These are phyloP conservation scores for Cystobasidium tubakii DNA, from an alignment of 768 basidiomycete genomes.

Conservation along the genomic window DNA sequence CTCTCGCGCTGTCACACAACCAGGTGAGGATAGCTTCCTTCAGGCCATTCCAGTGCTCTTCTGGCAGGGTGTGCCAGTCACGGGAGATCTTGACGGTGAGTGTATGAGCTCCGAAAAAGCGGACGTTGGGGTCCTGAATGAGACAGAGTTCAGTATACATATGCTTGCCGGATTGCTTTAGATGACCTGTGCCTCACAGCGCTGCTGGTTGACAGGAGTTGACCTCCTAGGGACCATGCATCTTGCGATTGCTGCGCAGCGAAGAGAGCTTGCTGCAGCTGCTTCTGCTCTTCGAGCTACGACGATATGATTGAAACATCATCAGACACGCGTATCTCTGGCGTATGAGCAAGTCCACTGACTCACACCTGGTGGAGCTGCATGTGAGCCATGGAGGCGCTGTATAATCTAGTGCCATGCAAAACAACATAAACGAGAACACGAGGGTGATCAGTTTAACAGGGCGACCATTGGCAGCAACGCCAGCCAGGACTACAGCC, in stretches of 20 bases:
- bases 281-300: slow-evolving; percentile 30
- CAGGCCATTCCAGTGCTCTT: slow-evolving; percentile 10
- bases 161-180: neutral
- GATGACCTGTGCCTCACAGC: neutral
- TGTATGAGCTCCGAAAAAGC: slow-evolving; percentile 38
- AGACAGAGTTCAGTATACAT: neutral
- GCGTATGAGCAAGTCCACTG: too few species aligned
- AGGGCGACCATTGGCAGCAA: neutral
- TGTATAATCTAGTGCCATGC: neutral
- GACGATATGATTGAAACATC: too few species aligned
- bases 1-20: slow-evolving; percentile 18
- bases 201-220: slow-evolving; percentile 11
- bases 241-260: slow-evolving; percentile 26
- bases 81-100: slow-evolving; percentile 34
- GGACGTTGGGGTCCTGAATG: slow-evolving; percentile 23
- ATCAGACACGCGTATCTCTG: too few species aligned
- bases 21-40: slow-evolving; percentile 27
- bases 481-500: neutral
- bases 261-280: slow-evolving; percentile 33
- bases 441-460: neutral
- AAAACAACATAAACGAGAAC: neutral
- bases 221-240: slow-evolving; percentile 21
- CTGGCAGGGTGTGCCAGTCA: slow-evolving; percentile 23
- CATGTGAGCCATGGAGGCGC: neutral
- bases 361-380: slow-evolving; percentile 2